These are phyloP conservation scores for Arthroderma sp. DNA, from an alignment of 2,329 filamentous ascomycete species.

Conservation along the genomic window DNA sequence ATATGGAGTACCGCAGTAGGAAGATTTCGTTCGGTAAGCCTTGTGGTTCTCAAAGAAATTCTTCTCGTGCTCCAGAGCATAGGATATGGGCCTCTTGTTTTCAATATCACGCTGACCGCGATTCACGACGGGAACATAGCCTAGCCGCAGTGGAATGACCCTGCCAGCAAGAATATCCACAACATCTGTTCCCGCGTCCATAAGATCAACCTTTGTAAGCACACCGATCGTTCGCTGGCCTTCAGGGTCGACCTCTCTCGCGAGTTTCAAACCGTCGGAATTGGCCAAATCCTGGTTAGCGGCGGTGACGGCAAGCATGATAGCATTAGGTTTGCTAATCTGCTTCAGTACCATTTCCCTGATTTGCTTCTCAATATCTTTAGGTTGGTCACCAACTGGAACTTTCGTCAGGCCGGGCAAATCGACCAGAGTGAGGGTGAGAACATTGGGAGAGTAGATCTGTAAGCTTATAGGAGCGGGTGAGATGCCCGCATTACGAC, in stretches of 20 bases:
- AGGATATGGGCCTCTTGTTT: constrained; percentile 88
- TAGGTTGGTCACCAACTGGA: constrained; percentile 87
- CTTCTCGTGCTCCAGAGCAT: constrained; percentile 85
- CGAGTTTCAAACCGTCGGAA: constrained; percentile 92
- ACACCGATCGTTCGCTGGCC: constrained; percentile 97
- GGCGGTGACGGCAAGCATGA: constrained; percentile 89
- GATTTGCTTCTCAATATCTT: constrained; percentile 94
- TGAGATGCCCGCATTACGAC: constrained; percentile 90
- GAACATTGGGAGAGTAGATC: constrained; percentile 96
- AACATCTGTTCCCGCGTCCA: constrained; percentile 97
- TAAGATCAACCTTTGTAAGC: constrained; percentile 94
- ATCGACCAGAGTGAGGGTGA: constrained; percentile 93
- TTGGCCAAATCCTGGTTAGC: constrained; percentile 98
- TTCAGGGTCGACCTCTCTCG: constrained; percentile 91
- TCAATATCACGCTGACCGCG: constrained; percentile 96
- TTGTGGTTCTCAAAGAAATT: constrained; percentile 98
- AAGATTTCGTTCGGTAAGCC: constrained; percentile 95
- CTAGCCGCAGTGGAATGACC: constrained; percentile 86
- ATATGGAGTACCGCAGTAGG: constrained; percentile 96
- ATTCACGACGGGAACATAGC: constrained; percentile 96
- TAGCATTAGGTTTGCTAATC: constrained; percentile 95
- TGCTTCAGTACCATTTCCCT: constrained; percentile 97
- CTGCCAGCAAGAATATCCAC: constrained; percentile 96
- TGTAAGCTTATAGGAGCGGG: constrained; percentile 93
- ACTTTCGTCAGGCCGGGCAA: constrained; percentile 93